phyloP scores from a whole-genome alignment of 83 land plant species.

The Isoetes engelmannii region DNA sequence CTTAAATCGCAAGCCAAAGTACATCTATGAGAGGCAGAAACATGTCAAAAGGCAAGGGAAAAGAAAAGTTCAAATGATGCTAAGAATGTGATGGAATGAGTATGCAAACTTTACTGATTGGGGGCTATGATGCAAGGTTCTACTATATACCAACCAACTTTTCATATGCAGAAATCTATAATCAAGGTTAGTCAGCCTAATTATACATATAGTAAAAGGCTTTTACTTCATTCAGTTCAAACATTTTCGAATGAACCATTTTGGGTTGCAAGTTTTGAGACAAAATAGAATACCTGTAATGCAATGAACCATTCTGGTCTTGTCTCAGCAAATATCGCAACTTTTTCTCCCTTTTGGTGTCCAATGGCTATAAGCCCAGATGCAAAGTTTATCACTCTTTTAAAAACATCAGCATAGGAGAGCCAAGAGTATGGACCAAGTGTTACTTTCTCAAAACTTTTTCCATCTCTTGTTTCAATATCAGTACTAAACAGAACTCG shows the following conservation, averaged over 20 bases:
- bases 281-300: slow-evolving; percentile 51
- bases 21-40: too few species aligned
- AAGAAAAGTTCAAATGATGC: background rate
- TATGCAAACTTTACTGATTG: background rate
- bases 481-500: background rate
- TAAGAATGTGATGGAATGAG: background rate
- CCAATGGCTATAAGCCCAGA: slow-evolving; percentile 76
- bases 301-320: slow-evolving; percentile 81
- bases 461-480: slow-evolving; percentile 47
- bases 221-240: background rate
- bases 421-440: slow-evolving; percentile 74
- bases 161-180: background rate
- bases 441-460: slow-evolving; percentile 72
- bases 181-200: background rate
- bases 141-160: background rate
- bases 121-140: background rate
- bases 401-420: slow-evolving; percentile 49
- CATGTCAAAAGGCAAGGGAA: background rate
- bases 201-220: background rate
- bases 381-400: slow-evolving; percentile 50
- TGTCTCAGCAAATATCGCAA: slow-evolving; percentile 83
- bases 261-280: background rate
- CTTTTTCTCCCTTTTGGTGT: slow-evolving; percentile 48
- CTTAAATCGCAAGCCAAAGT: too few species aligned
- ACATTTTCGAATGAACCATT: background rate